Conservation (phyloP, 352 stramenopile genomes). For the Aphanomyces stellatus region DNA sequence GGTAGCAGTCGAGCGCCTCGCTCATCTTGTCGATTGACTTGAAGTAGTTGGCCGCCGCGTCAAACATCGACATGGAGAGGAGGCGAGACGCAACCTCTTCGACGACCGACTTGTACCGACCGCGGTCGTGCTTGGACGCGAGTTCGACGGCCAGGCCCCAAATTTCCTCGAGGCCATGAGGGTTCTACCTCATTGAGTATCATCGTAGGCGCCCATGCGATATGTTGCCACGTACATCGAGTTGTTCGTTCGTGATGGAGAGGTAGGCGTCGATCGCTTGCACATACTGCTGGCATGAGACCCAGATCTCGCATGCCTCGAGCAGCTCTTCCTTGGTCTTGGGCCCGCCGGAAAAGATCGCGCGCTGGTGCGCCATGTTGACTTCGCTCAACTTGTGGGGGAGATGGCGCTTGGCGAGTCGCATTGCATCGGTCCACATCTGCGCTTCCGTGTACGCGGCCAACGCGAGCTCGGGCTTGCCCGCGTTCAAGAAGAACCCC, state of each 20-base stretch:
- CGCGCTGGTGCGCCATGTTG: constrained; percentile 76
- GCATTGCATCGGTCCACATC: constrained; percentile 85
- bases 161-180: constrained; percentile 76
- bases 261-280: constrained; percentile 90
- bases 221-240: constrained; percentile 24
- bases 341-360: constrained; percentile 60
- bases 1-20: constrained; percentile 84
- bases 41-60: constrained; percentile 83
- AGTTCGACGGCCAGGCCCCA: constrained; percentile 87
- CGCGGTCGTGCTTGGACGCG: constrained; percentile 76
- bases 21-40: constrained; percentile 87
- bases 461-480: constrained; percentile 86
- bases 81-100: constrained; percentile 82
- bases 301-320: constrained; percentile 81
- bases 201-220: neutral
- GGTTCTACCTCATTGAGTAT: too few relatives aligned
- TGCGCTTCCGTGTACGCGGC: constrained; percentile 75
- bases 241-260: constrained; percentile 61
- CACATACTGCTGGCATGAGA: constrained; percentile 82
- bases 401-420: constrained; percentile 85
- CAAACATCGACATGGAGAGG: constrained; percentile 72
- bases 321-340: constrained; percentile 78
- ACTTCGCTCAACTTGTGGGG: constrained; percentile 90
- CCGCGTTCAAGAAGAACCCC: constrained; percentile 86
- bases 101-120: constrained; percentile 83